Percentiles rank a stretch among this genome's conserved stretches.
These are phyloP conservation scores for Tetradesmus obliquus DNA, from an alignment of 139 green algal genomes.

Conservation along the genomic window DNA sequence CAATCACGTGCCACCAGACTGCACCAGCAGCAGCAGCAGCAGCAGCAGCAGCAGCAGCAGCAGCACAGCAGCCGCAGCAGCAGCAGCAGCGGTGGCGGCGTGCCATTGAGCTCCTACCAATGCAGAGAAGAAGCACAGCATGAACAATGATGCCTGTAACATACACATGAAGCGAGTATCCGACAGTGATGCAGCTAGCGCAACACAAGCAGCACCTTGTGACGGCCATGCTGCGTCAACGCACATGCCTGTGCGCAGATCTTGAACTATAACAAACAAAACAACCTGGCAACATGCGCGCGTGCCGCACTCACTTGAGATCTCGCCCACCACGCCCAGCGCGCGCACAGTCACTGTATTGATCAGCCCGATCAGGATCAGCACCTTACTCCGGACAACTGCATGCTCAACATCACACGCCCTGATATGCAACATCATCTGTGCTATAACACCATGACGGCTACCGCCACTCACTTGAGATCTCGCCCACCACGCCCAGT, in stretches of 20 bases:
- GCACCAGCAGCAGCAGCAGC: slow-evolving; percentile 25
- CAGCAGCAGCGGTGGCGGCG: not conserved
- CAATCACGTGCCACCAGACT: slow-evolving; percentile 65
- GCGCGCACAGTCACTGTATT: slow-evolving; percentile 53
- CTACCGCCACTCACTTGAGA: slow-evolving; percentile 10
- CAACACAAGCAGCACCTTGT: too few species aligned
- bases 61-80: not conserved
- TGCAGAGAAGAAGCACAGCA: not conserved
- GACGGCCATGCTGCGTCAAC: too few species aligned
- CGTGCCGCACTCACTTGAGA: not conserved
- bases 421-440: too few species aligned
- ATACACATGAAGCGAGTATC: not conserved
- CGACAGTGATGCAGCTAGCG: too few species aligned
- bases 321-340: slow-evolving; percentile 41
- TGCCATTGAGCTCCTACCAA: not conserved
- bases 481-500: slow-evolving; percentile 44
- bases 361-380: slow-evolving; percentile 50
- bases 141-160: not conserved
- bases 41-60: slow-evolving; percentile 31
- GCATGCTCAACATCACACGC: too few species aligned
- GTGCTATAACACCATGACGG: not conserved
- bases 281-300: not conserved
- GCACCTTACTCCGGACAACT: not conserved
- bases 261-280: too few species aligned
- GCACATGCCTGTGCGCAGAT: not conserved